A percentile compares a stretch with the other conserved stretches of the same genome.
These are phyloP conservation scores for Boletus fagicola DNA, from an alignment of 768 basidiomycete species.

Conservation along the genomic window DNA sequence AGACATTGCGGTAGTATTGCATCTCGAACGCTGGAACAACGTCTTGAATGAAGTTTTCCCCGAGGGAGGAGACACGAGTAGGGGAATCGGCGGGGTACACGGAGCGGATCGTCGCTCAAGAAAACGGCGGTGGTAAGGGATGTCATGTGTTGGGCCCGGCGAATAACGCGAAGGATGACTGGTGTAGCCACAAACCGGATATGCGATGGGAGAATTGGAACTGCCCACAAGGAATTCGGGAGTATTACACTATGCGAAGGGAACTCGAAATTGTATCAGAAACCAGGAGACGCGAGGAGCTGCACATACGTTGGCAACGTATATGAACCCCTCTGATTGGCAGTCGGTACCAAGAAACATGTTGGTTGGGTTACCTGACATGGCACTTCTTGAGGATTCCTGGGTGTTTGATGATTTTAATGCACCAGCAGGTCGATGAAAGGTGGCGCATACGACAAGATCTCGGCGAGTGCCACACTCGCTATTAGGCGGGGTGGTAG, in stretches of 20 bases:
- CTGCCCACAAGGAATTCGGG: conserved; percentile 34
- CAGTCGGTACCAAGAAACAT: background rate
- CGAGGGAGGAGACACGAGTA: conserved; percentile 14
- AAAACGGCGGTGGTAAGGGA: conserved; percentile 9
- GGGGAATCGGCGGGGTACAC: conserved; percentile 10
- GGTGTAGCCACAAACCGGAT: conserved; percentile 31
- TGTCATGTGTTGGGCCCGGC: conserved; percentile 3
- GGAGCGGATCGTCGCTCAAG: conserved; percentile 22
- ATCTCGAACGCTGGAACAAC: conserved; percentile 31
- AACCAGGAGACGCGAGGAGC: background rate
- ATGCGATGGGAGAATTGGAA: conserved; percentile 32
- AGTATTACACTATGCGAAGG: conserved; percentile 15
- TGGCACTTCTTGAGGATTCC: conserved; percentile 3
- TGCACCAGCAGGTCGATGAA: background rate
- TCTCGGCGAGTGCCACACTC: conserved; percentile 1
- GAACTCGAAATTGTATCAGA: background rate
- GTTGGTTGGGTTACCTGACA: background rate
- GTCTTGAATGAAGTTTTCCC: conserved; percentile 24
- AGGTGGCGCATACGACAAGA: conserved; percentile 13
- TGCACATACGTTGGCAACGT: conserved; percentile 25
- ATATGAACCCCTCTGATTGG: conserved; percentile 28
- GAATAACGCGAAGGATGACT: conserved; percentile 22
- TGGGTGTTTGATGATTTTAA: conserved; percentile 10
- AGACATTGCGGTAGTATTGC: conserved; percentile 16
- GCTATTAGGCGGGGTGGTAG: background rate